Conservation (phyloP, 305 asterid species). For the Solanum aculeatissimum region DNA sequence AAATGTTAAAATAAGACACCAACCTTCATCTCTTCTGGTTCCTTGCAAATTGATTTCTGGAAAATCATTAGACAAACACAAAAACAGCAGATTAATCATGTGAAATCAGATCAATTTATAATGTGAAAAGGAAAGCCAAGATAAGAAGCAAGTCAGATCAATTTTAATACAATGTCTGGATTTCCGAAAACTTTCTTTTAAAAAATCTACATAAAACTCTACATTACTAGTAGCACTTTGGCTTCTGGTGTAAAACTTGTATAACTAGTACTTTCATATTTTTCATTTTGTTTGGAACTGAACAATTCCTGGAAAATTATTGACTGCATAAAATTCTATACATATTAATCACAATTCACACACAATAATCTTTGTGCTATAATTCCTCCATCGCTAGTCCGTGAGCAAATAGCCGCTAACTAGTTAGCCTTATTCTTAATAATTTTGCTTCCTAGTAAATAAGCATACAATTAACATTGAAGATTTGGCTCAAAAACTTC, state of each 20-base stretch:
- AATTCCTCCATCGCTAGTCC: neutral
- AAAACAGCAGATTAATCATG: neutral
- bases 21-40: constrained; percentile 63
- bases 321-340: neutral
- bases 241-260: neutral
- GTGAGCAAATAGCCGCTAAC: neutral
- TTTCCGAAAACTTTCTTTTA: neutral
- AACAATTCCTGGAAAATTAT: neutral
- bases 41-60: constrained; percentile 89
- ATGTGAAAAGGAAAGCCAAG: neutral
- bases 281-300: neutral
- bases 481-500: neutral
- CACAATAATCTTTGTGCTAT: neutral
- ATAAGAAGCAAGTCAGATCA: neutral
- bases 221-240: neutral
- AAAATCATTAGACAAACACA: constrained; percentile 10
- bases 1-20: constrained; percentile 2
- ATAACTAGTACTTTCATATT: neutral
- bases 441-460: neutral
- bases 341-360: neutral
- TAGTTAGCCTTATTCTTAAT: neutral
- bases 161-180: neutral
- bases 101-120: neutral
- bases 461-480: neutral
- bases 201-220: neutral